phyloP scores from a whole-genome alignment of 2,329 filamentous ascomycete species.

The Pestalotiopsis sp. region DNA sequence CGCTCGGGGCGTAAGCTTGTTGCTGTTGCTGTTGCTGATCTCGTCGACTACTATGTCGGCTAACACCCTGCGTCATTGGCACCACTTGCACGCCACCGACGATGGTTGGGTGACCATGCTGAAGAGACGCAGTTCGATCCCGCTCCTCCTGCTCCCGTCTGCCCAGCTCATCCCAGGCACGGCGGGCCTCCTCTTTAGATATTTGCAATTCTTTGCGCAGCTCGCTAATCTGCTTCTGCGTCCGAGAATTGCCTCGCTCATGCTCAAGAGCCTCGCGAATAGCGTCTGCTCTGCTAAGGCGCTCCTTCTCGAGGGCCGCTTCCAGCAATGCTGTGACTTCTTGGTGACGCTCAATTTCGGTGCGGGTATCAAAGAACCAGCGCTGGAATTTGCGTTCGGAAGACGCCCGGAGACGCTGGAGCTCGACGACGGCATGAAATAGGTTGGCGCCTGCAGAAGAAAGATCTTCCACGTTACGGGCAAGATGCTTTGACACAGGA shows the following conservation, averaged over 20 bases:
- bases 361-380: conserved; percentile 95
- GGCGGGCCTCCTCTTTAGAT: conserved; percentile 91
- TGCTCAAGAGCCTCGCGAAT: conserved; percentile 67
- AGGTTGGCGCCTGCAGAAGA: conserved; percentile 95
- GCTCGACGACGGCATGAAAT: conserved; percentile 95
- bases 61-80: conserved; percentile 79
- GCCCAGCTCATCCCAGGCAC: conserved; percentile 96
- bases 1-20: conserved; percentile 33
- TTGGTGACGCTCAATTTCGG: conserved; percentile 82
- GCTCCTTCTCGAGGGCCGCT: conserved; percentile 72
- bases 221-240: conserved; percentile 80
- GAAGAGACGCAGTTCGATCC: conserved; percentile 81
- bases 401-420: conserved; percentile 89
- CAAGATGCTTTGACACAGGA: conserved; percentile 83
- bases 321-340: conserved; percentile 85
- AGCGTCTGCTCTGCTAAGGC: conserved; percentile 69
- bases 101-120: conserved; percentile 84
- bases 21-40: conserved; percentile 26
- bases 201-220: conserved; percentile 93
- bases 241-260: conserved; percentile 69
- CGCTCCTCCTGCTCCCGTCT: conserved; percentile 91
- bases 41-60: conserved; percentile 51
- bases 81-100: conserved; percentile 95
- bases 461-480: conserved; percentile 93
- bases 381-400: conserved; percentile 97